A percentile compares a stretch with the other conserved stretches of the same genome.
Evolutionary conservation across 176 grass and related monocot genomes (phyloP).

Genomic region (Otatea glauca): DNA sequence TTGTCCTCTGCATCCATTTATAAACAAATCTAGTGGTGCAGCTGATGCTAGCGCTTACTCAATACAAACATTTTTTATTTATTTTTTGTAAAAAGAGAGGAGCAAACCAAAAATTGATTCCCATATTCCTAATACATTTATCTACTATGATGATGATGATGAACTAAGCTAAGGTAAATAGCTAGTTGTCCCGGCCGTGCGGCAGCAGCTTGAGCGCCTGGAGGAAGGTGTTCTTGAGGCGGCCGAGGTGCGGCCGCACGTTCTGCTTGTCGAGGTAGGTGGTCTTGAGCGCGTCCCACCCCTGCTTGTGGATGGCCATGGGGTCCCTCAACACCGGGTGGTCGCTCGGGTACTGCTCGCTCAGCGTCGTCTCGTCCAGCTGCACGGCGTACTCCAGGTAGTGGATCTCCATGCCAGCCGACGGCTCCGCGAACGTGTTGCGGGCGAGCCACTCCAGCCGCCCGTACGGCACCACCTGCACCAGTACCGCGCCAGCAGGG

Average conservation of each 20-base stretch:
- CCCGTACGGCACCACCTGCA: slow-evolving; percentile 91
- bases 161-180: background rate
- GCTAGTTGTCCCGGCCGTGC: slow-evolving; percentile 40
- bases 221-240: slow-evolving; percentile 84
- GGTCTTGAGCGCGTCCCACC: slow-evolving; percentile 76
- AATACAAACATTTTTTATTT: background rate
- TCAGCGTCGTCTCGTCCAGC: slow-evolving; percentile 84
- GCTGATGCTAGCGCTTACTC: background rate
- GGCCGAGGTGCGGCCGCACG: slow-evolving; percentile 70
- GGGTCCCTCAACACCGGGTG: slow-evolving; percentile 77
- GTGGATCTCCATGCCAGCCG: slow-evolving; percentile 74
- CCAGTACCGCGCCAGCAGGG: slow-evolving; percentile 69
- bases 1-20: slow-evolving; percentile 30
- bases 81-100: background rate
- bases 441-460: slow-evolving; percentile 76
- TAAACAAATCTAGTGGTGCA: background rate
- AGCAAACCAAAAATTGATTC: background rate
- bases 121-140: background rate
- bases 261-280: slow-evolving; percentile 95
- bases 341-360: slow-evolving; percentile 75
- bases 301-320: slow-evolving; percentile 75
- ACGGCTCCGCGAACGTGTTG: slow-evolving; percentile 77
- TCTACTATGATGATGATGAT: background rate
- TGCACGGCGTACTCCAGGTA: slow-evolving; percentile 85
- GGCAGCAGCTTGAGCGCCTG: slow-evolving; percentile 73